A percentile compares a stretch with the other conserved stretches of the same genome.
These are phyloP conservation scores for Exophiala mesophila DNA, from an alignment of 2,329 filamentous ascomycete genomes.

Conservation along the genomic window DNA sequence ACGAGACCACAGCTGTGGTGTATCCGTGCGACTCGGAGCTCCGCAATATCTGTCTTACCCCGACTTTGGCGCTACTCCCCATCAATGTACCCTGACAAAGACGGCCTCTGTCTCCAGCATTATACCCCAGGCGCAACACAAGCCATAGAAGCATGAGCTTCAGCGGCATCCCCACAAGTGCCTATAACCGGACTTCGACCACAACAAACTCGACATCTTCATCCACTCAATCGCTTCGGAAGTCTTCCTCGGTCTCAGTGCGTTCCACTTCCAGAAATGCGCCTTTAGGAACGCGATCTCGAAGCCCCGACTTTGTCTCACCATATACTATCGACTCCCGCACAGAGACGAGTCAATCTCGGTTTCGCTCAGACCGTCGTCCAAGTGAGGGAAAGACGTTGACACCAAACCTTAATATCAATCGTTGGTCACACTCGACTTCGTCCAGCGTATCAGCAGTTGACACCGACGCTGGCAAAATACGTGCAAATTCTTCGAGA, in stretches of 20 bases:
- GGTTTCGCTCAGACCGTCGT: constrained; percentile 17
- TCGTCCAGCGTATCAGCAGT: constrained; percentile 41
- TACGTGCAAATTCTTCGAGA: constrained; percentile 17
- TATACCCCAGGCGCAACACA: constrained; percentile 5
- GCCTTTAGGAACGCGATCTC: constrained; percentile 19
- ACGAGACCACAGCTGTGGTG: background rate
- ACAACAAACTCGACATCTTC: constrained; percentile 43
- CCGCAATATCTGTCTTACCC: background rate
- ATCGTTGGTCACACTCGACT: constrained; percentile 57
- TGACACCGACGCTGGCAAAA: constrained; percentile 21
- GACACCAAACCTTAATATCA: constrained; percentile 37
- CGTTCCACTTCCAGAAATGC: constrained; percentile 29
- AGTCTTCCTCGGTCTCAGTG: constrained; percentile 35
- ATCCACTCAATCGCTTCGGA: constrained; percentile 39
- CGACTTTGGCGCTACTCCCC: background rate
- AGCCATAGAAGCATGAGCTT: constrained; percentile 15
- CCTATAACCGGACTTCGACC: constrained; percentile 29
- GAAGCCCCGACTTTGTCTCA: constrained; percentile 23
- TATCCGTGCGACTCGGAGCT: background rate
- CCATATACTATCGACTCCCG: constrained; percentile 5
- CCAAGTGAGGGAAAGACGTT: constrained; percentile 4
- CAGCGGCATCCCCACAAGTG: constrained; percentile 7
- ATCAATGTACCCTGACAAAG: no score
- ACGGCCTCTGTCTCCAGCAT: background rate
- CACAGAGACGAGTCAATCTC: constrained; percentile 16